These are phyloP conservation scores for Xylaria sp. DNA, from an alignment of 2,329 filamentous ascomycete species.

Conservation along the genomic window DNA sequence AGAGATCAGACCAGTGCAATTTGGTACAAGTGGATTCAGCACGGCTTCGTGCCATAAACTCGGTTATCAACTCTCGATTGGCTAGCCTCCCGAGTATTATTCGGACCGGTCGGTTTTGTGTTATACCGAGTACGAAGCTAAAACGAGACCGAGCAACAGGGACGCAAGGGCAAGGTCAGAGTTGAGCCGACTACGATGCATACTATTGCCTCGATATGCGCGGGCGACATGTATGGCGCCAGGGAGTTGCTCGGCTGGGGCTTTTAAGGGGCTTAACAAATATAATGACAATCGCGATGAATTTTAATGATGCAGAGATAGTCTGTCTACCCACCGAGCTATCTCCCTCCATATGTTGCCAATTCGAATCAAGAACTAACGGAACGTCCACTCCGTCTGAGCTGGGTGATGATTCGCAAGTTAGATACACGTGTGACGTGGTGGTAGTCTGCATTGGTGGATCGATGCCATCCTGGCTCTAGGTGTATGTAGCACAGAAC, in stretches of 20 bases:
- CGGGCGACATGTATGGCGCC: slow-evolving; percentile 13
- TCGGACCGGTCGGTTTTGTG: neutral
- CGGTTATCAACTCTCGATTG: neutral
- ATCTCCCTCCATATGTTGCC: neutral
- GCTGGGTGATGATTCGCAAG: neutral
- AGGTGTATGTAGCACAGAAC: too few species aligned
- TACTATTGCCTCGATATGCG: neutral
- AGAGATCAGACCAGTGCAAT: neutral
- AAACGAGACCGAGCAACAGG: too few species aligned
- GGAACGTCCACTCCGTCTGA: neutral
- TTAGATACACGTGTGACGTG: too few species aligned
- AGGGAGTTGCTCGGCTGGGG: neutral
- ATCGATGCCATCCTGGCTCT: too few species aligned
- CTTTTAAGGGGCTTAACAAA: neutral
- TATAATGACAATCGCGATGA: neutral
- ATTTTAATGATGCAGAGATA: too few species aligned
- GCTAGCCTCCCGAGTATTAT: neutral
- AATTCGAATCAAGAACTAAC: neutral
- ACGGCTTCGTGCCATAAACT: neutral
- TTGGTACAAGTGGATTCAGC: neutral
- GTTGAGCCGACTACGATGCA: neutral
- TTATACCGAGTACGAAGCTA: neutral
- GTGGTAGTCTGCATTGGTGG: too few species aligned
- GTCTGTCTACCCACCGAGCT: neutral
- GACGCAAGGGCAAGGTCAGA: neutral